Evolutionary conservation across 768 basidiomycete species (phyloP).

Genomic region (Boletus rubescentipes): DNA sequence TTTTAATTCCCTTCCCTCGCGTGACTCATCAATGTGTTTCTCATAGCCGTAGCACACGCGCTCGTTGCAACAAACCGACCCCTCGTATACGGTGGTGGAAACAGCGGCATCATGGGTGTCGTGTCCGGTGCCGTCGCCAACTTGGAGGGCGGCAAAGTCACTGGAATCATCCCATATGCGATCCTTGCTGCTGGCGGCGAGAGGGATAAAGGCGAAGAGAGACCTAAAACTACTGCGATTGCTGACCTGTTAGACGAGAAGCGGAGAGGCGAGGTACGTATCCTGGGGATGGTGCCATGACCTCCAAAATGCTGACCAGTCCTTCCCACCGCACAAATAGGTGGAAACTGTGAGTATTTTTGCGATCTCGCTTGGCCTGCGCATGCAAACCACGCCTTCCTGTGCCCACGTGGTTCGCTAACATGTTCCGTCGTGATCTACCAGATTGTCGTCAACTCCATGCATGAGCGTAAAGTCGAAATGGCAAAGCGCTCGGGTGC

Average conservation of each 20-base stretch:
- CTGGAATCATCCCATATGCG: constrained; percentile 76
- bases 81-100: constrained; percentile 87
- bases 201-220: constrained; percentile 42
- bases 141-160: constrained; percentile 62
- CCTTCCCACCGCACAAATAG: constrained; percentile 8
- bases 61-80: constrained; percentile 58
- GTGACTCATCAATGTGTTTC: background rate
- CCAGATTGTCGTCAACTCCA: constrained; percentile 72
- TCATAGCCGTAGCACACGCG: constrained; percentile 68
- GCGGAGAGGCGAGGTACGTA: constrained; percentile 36
- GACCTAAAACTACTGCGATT: constrained; percentile 18
- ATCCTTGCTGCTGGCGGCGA: constrained; percentile 70
- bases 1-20: background rate
- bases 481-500: constrained; percentile 83
- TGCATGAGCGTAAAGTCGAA: constrained; percentile 88
- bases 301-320: constrained; percentile 11
- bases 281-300: constrained; percentile 1
- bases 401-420: constrained; percentile 6
- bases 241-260: constrained; percentile 30
- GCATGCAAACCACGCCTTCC: constrained; percentile 2
- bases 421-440: constrained; percentile 4
- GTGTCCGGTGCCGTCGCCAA: constrained; percentile 67
- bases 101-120: constrained; percentile 82
- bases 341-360: constrained; percentile 32
- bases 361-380: background rate